Conservation (phyloP, 768 basidiomycete species). For the Leccinum rimulosum region DNA sequence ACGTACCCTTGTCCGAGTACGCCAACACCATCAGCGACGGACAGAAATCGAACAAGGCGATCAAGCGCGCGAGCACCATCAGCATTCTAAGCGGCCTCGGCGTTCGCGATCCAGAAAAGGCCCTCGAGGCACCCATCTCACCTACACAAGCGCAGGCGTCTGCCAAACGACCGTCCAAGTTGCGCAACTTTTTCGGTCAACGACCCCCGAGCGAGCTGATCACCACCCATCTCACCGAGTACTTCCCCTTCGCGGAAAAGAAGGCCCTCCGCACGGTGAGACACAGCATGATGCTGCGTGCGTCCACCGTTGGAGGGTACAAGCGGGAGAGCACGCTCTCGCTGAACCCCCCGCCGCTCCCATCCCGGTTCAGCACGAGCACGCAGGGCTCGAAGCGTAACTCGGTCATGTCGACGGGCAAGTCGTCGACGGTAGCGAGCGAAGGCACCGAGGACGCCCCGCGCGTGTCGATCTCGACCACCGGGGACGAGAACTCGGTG, state of each 20-base stretch:
- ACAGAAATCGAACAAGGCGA: constrained; percentile 24
- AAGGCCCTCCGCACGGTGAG: constrained; percentile 87
- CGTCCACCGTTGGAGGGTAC: constrained; percentile 40
- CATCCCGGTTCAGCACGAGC: constrained; percentile 40
- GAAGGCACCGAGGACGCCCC: constrained; percentile 52
- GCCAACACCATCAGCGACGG: constrained; percentile 27
- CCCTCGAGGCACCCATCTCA: constrained; percentile 56
- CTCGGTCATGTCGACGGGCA: constrained; percentile 38
- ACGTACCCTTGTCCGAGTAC: constrained; percentile 32
- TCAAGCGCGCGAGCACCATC: constrained; percentile 90
- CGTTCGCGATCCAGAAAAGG: constrained; percentile 72
- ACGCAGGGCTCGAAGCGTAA: constrained; percentile 40
- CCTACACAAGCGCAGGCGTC: constrained; percentile 38
- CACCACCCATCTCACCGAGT: constrained; percentile 89
- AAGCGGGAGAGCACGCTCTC: constrained; percentile 48
- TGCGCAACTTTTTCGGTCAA: constrained; percentile 97
- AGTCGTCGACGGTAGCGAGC: constrained; percentile 22
- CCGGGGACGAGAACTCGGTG: constrained; percentile 65
- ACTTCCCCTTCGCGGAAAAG: constrained; percentile 93
- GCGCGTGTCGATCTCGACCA: constrained; percentile 71
- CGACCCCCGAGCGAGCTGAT: constrained; percentile 97
- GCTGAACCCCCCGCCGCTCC: constrained; percentile 37
- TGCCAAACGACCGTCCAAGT: constrained; percentile 55
- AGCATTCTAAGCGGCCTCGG: constrained; percentile 94
- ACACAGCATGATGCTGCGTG: constrained; percentile 76